phyloP scores from a whole-genome alignment of 192 early-diverging fungal species.

The Coemansia sp. region DNA sequence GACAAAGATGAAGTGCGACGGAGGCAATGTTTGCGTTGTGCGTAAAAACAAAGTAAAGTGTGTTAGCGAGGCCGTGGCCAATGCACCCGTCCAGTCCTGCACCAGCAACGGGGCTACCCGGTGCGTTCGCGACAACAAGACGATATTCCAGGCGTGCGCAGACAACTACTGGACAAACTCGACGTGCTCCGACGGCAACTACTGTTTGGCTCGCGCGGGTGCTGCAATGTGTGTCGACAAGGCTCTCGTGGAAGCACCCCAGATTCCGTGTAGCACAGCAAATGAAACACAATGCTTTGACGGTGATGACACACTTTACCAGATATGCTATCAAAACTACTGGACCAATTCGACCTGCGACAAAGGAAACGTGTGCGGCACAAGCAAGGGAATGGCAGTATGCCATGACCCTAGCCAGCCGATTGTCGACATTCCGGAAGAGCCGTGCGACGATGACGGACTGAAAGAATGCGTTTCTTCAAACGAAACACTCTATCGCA shows the following conservation, averaged over 20 bases:
- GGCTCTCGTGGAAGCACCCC: slow-evolving; percentile 29
- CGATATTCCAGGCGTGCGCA: slow-evolving; percentile 35
- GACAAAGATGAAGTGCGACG: slow-evolving; percentile 42
- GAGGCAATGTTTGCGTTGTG: slow-evolving; percentile 34
- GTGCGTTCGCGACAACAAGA: slow-evolving; percentile 27
- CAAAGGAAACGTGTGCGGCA: slow-evolving; percentile 33
- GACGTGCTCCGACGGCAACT: slow-evolving; percentile 26
- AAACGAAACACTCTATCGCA: slow-evolving; percentile 29
- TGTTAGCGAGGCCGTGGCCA: slow-evolving; percentile 29
- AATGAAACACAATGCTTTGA: slow-evolving; percentile 34
- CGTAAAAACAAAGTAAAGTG: slow-evolving; percentile 31
- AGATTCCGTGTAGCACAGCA: slow-evolving; percentile 13
- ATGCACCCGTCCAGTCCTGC: slow-evolving; percentile 34
- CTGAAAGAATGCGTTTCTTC: slow-evolving; percentile 22
- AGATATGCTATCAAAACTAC: slow-evolving; percentile 29
- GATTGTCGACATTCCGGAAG: slow-evolving; percentile 34
- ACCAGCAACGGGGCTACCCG: slow-evolving; percentile 21
- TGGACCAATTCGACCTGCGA: slow-evolving; percentile 40
- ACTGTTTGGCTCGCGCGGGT: slow-evolving; percentile 18
- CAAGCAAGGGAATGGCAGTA: slow-evolving; percentile 24
- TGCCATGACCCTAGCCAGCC: slow-evolving; percentile 42
- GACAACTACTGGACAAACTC: slow-evolving; percentile 50
- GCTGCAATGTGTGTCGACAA: slow-evolving; percentile 31
- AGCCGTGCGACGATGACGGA: slow-evolving; percentile 29
- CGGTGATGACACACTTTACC: slow-evolving; percentile 16